phyloP scores from a whole-genome alignment of 2,329 filamentous ascomycete species.

The Grosmannia serpens region DNA sequence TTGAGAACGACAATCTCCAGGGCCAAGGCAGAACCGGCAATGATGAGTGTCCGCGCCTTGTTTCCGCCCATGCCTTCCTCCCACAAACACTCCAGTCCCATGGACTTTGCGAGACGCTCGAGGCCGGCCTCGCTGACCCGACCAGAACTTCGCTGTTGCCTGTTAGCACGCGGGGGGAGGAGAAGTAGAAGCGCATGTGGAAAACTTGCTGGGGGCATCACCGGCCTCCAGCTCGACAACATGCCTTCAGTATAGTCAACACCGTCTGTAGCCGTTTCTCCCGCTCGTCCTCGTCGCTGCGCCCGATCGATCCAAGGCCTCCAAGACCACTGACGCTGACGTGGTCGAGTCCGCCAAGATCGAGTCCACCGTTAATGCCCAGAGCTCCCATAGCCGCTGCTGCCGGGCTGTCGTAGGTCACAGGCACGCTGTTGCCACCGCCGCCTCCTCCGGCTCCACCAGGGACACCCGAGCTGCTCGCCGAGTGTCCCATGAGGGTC shows the following conservation, averaged over 20 bases:
- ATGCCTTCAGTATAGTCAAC: slow-evolving; percentile 31
- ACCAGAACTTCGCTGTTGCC: slow-evolving; percentile 34
- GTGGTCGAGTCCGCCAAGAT: slow-evolving; percentile 37
- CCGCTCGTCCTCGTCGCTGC: slow-evolving; percentile 34
- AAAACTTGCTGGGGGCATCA: slow-evolving; percentile 13
- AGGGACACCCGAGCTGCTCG: slow-evolving; percentile 10
- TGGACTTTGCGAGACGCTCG: slow-evolving; percentile 55
- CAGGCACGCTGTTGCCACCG: slow-evolving; percentile 22
- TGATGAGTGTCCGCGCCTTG: slow-evolving; percentile 44
- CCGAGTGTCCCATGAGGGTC: slow-evolving; percentile 34
- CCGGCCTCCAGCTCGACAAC: background rate
- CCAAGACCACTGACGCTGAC: slow-evolving; percentile 37
- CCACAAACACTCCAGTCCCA: slow-evolving; percentile 55
- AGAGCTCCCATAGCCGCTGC: slow-evolving; percentile 49
- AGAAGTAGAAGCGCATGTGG: too few relatives aligned
- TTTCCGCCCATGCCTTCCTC: slow-evolving; percentile 38
- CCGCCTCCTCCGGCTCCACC: background rate
- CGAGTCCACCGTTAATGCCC: slow-evolving; percentile 36
- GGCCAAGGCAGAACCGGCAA: slow-evolving; percentile 49
- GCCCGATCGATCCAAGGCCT: slow-evolving; percentile 26
- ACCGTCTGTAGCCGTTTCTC: slow-evolving; percentile 42
- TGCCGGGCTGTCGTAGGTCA: slow-evolving; percentile 55
- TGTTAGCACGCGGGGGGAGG: background rate
- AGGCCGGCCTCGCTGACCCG: slow-evolving; percentile 64
- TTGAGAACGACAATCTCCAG: slow-evolving; percentile 51